A percentile compares a stretch with the other conserved stretches of the same genome.
Conservation (phyloP, 106 monocot species). For the Dioscorea dumetorum region DNA sequence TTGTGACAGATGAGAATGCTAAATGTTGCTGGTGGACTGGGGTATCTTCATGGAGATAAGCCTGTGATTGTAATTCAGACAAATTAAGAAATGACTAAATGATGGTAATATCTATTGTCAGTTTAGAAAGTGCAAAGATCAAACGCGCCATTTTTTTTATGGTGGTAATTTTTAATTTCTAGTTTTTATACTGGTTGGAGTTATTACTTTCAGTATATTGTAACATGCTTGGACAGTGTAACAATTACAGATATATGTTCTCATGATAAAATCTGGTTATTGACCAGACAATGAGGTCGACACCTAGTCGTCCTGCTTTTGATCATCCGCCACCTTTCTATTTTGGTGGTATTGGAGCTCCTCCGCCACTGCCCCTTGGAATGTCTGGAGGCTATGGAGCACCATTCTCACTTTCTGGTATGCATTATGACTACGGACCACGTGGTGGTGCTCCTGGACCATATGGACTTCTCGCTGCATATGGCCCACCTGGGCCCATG, state of each 20-base stretch:
- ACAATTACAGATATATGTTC: neutral
- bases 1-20: too few species aligned
- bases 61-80: too few species aligned
- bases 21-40: too few species aligned
- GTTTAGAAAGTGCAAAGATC: too few species aligned
- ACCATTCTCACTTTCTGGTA: conserved; percentile 28
- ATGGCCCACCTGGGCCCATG: conserved; percentile 37
- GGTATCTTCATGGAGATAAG: too few species aligned
- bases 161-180: neutral
- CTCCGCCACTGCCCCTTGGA: conserved; percentile 28
- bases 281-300: conserved; percentile 22
- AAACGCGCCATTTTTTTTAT: too few species aligned
- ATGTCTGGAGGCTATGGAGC: conserved; percentile 30
- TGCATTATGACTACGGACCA: conserved; percentile 44
- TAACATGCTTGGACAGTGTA: too few species aligned
- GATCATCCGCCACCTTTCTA: conserved; percentile 29
- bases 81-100: too few species aligned
- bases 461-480: conserved; percentile 42
- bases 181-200: too few species aligned
- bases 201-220: too few species aligned
- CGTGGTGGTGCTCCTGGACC: conserved; percentile 25
- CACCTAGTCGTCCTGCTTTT: conserved; percentile 23
- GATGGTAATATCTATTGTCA: too few species aligned
- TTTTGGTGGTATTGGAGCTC: conserved; percentile 30
- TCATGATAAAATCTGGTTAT: neutral